These are phyloP conservation scores for Pyricularia sp. DNA, from an alignment of 2,329 filamentous ascomycete species.

Conservation along the genomic window DNA sequence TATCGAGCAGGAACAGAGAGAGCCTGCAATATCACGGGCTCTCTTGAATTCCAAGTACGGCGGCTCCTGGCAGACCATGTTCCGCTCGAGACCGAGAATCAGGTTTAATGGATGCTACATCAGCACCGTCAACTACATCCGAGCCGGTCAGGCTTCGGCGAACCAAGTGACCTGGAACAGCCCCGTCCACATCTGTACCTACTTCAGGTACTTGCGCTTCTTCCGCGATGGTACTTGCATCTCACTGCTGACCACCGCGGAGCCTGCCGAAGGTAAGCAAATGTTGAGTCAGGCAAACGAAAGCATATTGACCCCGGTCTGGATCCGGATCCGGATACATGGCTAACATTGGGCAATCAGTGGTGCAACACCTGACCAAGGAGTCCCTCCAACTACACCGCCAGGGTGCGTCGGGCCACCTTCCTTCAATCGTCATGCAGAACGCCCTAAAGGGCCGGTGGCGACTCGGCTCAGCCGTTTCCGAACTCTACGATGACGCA, in stretches of 20 bases:
- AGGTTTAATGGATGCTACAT: conserved; percentile 97
- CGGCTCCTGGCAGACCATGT: conserved; percentile 57
- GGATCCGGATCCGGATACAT: background rate
- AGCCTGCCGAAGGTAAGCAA: conserved; percentile 54
- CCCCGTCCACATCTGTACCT: conserved; percentile 92
- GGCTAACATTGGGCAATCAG: background rate
- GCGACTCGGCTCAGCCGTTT: conserved; percentile 29
- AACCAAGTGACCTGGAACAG: conserved; percentile 67
- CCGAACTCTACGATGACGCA: background rate
- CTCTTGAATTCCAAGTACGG: conserved; percentile 36
- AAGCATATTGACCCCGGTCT: background rate
- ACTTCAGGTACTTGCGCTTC: conserved; percentile 94
- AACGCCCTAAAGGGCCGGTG: conserved; percentile 52
- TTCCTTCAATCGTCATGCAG: conserved; percentile 51
- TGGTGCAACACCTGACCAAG: conserved; percentile 68
- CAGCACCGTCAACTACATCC: conserved; percentile 89
- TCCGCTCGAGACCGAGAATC: conserved; percentile 72
- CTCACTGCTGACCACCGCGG: conserved; percentile 68
- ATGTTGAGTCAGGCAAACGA: background rate
- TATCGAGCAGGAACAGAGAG: conserved; percentile 17
- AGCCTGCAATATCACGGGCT: conserved; percentile 25
- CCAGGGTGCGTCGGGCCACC: conserved; percentile 25
- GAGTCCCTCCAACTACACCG: conserved; percentile 50
- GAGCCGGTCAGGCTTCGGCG: conserved; percentile 64
- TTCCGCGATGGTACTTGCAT: conserved; percentile 82